Base-by-base conservation (phyloP, 768 basidiomycete genomes). In the Ramaria sp. region DNA sequence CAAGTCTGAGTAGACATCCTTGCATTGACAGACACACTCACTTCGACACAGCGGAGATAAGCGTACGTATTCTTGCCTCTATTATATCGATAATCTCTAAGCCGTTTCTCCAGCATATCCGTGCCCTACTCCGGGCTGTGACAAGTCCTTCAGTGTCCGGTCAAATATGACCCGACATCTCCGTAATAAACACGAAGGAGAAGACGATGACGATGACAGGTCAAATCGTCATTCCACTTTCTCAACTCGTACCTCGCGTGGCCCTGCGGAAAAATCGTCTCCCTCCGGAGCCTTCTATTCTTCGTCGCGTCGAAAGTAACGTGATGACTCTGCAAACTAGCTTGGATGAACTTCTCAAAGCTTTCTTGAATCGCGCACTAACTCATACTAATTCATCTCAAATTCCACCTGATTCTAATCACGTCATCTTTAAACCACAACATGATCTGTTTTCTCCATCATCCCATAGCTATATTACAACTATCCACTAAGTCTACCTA, bases 131-230 rank as follows among this genome's bases (percentile, higher is more conserved):
- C 7, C 47, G 19, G 15, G 47, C 31, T 57, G 55, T 39, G 33
- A 57, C 46, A 57, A 30, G 20, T 3, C 47, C 34, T 57, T 57
- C 30, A 57, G 7, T 48, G 47, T 57, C 43, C 17, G 27, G 22
- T 57, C 55, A 3, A 57, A 57, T 47, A 47, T 47, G 34, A 57
- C 6, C 12, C 45, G 55, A 19, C 55, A 57, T 39, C n/a, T 33
- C 20, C 45, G 37, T n/a, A 49, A 34, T 5, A 22, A 33, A 34
- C 55, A 57, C 45, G 47, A 24, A 2, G n/a, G 27, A n/a, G 48
- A 22, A 30, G 55, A 57, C 37, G 15, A 22, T 5, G 55, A 41
- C 34, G 37, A 33, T 43, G 9, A 9, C 13, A 20, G 7, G 30
- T 45, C 42, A 5, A 13, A 24, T 6, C 54, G 54, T 47, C 47